Evolutionary conservation across 2,329 filamentous ascomycete species (phyloP), one percentile per base, ranked within the genome.

Genomic region (Fusarium sacchari): DNA sequence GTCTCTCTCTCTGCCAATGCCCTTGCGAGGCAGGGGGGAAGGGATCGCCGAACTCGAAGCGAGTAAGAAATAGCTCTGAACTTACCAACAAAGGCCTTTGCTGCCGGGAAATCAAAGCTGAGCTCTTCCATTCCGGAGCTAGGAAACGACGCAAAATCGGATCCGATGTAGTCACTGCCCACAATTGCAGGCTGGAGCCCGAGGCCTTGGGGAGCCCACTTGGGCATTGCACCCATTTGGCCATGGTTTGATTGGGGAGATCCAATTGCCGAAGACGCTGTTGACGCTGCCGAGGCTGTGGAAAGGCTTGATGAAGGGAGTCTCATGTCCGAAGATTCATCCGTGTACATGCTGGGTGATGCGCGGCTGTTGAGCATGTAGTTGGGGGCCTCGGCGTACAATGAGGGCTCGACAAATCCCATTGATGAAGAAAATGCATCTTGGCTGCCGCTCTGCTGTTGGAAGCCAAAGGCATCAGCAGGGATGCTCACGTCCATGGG

Each of bases 161-260:
- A 80, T 60, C 83, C 88, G 73, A 88, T 84, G 79, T 87, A 88
- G 78, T 86, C 84, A 67, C 88, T 84, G 75, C 87, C 86, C 57
- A 93, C 88, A 70, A 94, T 92, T 78, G 86, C 84, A 36, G 91
- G 91, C 73, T 88, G 89, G 62, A 92, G 84, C 57, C 87, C 88
- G 40, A 93, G 83, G 60, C 87, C 87, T 58, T 80, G 78, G 26
- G 85, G 81, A 73, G 86, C 81, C 89, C 90, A 93, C 67, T 90
- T 88, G 50, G 90, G 85, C 57, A 89, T 86, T 76, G 85, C 84
- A 69, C 88, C 88, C 72, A 88, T 82, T 74, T 88, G 88, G 63
- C 87, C 87, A 77, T 88, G 87, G 71, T 88, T 87, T 4, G 90
- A 91, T 76, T 90, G 89, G 32, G 91, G 91, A 28, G 91, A 93